Evolutionary conservation across 2,329 filamentous ascomycete genomes (phyloP), one percentile per base, ranked within the genome.

Genomic region (Boeremia lycopersici): DNA sequence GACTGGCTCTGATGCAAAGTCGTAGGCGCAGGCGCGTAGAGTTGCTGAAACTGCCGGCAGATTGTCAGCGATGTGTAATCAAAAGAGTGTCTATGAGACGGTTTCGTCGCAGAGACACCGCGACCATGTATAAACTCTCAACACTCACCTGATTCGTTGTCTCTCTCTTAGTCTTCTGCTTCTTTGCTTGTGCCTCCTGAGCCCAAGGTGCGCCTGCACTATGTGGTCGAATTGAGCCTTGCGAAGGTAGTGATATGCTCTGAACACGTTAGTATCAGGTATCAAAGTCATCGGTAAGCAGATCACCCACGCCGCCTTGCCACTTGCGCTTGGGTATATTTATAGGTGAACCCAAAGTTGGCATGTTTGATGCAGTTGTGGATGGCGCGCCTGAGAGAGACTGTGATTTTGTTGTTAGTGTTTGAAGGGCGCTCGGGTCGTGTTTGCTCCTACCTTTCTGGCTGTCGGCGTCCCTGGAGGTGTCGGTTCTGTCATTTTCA

Each of bases 321-420:
- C 46, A 31, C 25, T 59, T 60, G 26, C 57, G 48, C 49, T 61
- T 62, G 10, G 41, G 54, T 42, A 25, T 33, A 35, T 12, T 30
- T 35, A 35, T 17, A 19, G 52, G 40, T 6, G 52, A 45, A 3
- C 35, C 25, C 3, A 34, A 25, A 11, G 34, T 28, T 29, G 41
- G 30, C 11, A 13, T n/a, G 10, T 6, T 41, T 6, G 41, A 36
- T 19, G 31, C 38, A n/a, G 30, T 41, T 0, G 17, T 36, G 23
- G 46, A 39, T 1, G 34, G 40, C 25, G 41, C 40, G 25, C 28
- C 40, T 17, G 41, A 29, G 15, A 41, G 35, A 41, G 52, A 49
- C 45, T 49, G 29, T 28, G 28, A 11, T 10, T 6, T 2, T 15
- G 29, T 12, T 44, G 19, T 46, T 8, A 46, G 42, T 19, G 11